Conservation (phyloP, 2,329 filamentous ascomycete genomes). For the Chrysosporium keratinophilum region DNA sequence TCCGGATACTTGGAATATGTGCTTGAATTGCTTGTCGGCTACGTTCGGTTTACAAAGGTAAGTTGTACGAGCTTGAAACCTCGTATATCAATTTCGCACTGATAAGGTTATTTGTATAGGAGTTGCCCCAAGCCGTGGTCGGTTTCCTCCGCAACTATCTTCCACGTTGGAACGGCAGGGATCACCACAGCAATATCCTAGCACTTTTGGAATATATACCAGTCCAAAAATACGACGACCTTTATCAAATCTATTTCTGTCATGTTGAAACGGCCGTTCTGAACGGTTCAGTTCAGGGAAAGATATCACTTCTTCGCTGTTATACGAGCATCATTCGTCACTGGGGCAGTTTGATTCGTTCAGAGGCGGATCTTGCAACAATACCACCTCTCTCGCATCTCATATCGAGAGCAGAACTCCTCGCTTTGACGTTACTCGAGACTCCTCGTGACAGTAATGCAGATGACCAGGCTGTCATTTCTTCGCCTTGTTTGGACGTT, state of each 20-base stretch:
- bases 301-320: conserved; percentile 52
- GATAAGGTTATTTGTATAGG: conserved; percentile 14
- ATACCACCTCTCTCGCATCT: conserved; percentile 31
- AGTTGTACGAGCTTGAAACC: not conserved
- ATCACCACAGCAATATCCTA: conserved; percentile 39
- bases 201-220: conserved; percentile 27
- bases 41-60: conserved; percentile 33
- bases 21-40: conserved; percentile 26
- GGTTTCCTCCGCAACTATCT: conserved; percentile 44
- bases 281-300: conserved; percentile 38
- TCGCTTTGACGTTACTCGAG: conserved; percentile 53
- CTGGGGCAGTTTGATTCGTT: conserved; percentile 34
- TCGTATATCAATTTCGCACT: not conserved
- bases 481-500: conserved; percentile 40
- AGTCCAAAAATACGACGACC: conserved; percentile 24
- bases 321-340: conserved; percentile 58
- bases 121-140: conserved; percentile 25
- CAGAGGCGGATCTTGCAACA: conserved; percentile 16
- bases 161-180: conserved; percentile 51
- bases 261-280: conserved; percentile 35
- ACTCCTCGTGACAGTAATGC: conserved; percentile 26
- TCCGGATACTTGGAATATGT: conserved; percentile 28
- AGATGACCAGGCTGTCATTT: not conserved
- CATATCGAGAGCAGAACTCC: conserved; percentile 42
- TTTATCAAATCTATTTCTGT: conserved; percentile 31